A percentile compares a stretch with the other conserved stretches of the same genome.
Conservation (phyloP, 2,329 filamentous ascomycete species). For the Botrytis tulipae region DNA sequence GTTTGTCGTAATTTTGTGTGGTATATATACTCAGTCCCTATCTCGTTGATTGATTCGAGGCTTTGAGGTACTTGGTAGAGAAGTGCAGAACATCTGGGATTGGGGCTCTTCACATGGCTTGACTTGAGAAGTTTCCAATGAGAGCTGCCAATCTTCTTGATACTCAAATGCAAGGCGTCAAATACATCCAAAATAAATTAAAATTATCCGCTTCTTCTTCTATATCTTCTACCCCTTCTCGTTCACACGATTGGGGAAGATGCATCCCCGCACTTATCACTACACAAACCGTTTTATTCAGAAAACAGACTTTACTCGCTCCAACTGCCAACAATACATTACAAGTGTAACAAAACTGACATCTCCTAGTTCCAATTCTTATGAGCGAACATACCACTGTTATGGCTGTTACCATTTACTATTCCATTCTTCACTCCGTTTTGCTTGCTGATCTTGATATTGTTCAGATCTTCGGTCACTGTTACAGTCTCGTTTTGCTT, state of each 20-base stretch:
- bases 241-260: not conserved
- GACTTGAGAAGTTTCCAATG: not conserved
- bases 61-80: not conserved
- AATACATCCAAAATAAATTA: not conserved
- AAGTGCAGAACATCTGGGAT: not conserved
- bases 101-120: not conserved
- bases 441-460: not conserved
- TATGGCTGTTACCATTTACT: slow-evolving; percentile 2
- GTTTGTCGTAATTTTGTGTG: not conserved
- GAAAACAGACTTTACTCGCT: not conserved
- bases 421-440: not conserved
- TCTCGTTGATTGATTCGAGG: not conserved
- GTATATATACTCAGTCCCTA: not conserved
- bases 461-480: not conserved
- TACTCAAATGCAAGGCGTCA: not conserved
- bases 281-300: not conserved
- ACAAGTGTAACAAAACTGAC: not conserved
- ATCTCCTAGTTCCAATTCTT: not conserved
- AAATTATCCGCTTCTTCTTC: not conserved
- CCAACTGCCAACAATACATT: not conserved
- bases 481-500: not conserved
- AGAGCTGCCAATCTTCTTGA: too few species aligned
- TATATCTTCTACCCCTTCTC: not conserved
- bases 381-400: slow-evolving; percentile 14
- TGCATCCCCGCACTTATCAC: not conserved